Evolutionary conservation across 139 green algal genomes (phyloP).

Genomic region (Closterium sp.): DNA sequence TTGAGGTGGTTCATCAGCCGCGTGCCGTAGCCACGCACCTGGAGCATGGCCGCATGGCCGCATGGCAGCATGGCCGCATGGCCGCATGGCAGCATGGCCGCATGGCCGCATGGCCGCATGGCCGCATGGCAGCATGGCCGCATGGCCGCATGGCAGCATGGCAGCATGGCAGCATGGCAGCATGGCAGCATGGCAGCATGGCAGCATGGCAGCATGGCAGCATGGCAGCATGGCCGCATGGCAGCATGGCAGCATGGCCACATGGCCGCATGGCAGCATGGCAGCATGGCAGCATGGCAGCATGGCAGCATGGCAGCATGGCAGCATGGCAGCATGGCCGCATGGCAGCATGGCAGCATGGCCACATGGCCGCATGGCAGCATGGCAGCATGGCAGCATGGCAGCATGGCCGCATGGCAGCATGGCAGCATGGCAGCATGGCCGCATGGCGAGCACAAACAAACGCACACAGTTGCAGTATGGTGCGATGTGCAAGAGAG

Average conservation of each 20-base stretch:
- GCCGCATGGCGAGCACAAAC: background rate
- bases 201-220: conserved; percentile 5
- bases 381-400: too few relatives aligned
- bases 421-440: background rate
- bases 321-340: too few relatives aligned
- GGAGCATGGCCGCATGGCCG: conserved; percentile 60
- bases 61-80: conserved; percentile 76
- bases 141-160: background rate
- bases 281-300: conserved; percentile 8
- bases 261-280: background rate
- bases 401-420: background rate
- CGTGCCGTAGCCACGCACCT: conserved; percentile 88
- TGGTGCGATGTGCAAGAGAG: background rate
- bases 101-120: background rate
- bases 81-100: conserved; percentile 7
- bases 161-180: background rate
- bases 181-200: background rate
- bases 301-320: too few relatives aligned
- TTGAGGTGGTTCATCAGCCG: conserved; percentile 94
- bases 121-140: conserved; percentile 7
- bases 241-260: too few relatives aligned
- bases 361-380: background rate
- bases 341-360: too few relatives aligned
- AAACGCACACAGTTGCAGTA: background rate
- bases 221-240: background rate